Evolutionary conservation across 1,139 yeast species (phyloP), one percentile per base, ranked within the genome.

Genomic region (Candida tetrigidarum): DNA sequence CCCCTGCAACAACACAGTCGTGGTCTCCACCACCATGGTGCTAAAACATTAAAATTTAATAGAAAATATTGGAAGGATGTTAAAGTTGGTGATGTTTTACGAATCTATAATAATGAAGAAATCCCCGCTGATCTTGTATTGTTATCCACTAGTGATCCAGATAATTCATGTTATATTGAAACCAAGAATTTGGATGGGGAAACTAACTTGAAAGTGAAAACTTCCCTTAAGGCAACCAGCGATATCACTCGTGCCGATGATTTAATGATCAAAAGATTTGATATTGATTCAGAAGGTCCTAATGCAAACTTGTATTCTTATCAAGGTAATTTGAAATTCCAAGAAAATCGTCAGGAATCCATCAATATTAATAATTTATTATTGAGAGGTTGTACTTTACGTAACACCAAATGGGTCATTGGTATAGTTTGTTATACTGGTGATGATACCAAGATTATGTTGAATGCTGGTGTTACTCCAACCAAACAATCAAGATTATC

Each of bases 161-260:
- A 79, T 55, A 76, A 74, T 52, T 69, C 76, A 41, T 79, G 84
- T 61, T 78, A 72, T 51, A 78, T 80, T 14, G 85, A 80, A 57
- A 80, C 85, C 1, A 80, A 80, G 54, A 80, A 80, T 54, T 64
- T 80, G 44, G 85, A 80, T 59, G 85, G 85, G 57, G 85, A 80
- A 61, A 80, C 84, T 3, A 80, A 80, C 53, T 66, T 80, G 54
- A 80, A 80, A 57, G 77, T 72, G n/a, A 76, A 75, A 55, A 75
- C 73, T 12, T 61, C 65, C 23, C 64, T 58, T 32, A 64, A 63
- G 10, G 50, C 59, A n/a, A 38, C 37, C n/a, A 14, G 37, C 22
- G 64, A 64, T 42, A 65, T 73, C 32, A 57, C 51, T 37, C 67
- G 61, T 37, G 80, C 82, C 7, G 71, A 70, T 45, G 83, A 80